Conservation (phyloP, 2,329 filamentous ascomycete genomes). For the Aspergillus sp. region DNA sequence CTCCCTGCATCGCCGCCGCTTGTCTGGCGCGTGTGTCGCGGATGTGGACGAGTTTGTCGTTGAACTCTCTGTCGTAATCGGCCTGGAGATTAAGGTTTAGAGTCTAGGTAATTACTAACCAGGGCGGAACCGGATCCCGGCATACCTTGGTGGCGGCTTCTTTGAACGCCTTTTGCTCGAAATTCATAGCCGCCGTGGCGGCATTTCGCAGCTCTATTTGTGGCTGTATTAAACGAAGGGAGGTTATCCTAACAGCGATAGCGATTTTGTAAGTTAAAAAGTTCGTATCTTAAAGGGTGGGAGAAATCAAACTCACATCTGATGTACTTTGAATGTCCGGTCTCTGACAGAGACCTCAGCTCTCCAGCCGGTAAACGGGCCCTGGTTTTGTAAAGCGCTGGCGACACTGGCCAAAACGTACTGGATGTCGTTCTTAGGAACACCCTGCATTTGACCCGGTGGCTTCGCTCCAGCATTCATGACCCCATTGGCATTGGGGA, state of each 20-base stretch:
- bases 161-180: conserved; percentile 47
- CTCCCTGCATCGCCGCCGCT: conserved; percentile 39
- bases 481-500: conserved; percentile 36
- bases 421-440: conserved; percentile 33
- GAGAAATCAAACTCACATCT: conserved; percentile 38
- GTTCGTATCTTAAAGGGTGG: neutral
- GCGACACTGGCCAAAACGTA: conserved; percentile 41
- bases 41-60: conserved; percentile 46
- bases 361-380: conserved; percentile 47
- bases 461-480: conserved; percentile 36
- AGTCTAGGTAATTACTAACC: neutral
- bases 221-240: conserved; percentile 47
- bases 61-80: conserved; percentile 46
- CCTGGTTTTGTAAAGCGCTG: conserved; percentile 41
- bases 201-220: conserved; percentile 39
- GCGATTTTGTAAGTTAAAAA: conserved; percentile 9
- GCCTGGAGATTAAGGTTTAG: conserved; percentile 23
- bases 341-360: conserved; percentile 40
- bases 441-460: conserved; percentile 31
- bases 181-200: conserved; percentile 42
- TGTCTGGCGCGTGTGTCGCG: conserved; percentile 46
- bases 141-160: conserved; percentile 38
- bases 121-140: neutral
- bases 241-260: conserved; percentile 39
- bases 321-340: conserved; percentile 43